These are phyloP conservation scores for Neofusicoccum parvum DNA, from an alignment of 2,329 filamentous ascomycete species.

Conservation along the genomic window DNA sequence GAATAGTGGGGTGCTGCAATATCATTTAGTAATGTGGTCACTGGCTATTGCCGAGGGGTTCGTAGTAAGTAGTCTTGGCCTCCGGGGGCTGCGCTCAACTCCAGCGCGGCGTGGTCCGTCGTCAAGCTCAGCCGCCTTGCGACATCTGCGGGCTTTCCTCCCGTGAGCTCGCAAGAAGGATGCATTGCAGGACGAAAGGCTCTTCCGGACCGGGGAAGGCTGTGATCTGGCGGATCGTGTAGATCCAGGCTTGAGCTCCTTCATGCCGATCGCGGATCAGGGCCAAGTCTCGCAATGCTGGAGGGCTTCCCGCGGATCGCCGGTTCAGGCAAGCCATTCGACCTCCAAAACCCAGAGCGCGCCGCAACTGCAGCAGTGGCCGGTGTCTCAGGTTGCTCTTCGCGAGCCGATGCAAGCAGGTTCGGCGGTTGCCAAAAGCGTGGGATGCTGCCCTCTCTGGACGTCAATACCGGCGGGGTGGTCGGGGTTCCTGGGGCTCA, in stretches of 20 bases:
- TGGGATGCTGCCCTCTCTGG: neutral
- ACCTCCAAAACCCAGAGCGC: neutral
- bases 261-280: neutral
- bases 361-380: neutral
- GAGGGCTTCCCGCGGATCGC: neutral
- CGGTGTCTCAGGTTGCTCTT: neutral
- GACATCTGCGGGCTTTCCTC: neutral
- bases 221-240: constrained; percentile 6
- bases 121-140: neutral
- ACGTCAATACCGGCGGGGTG: neutral
- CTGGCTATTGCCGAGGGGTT: neutral
- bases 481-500: neutral
- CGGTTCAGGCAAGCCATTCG: neutral
- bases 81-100: neutral
- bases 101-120: neutral
- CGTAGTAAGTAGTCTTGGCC: neutral
- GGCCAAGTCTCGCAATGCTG: neutral
- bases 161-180: neutral
- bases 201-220: neutral
- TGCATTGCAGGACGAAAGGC: neutral
- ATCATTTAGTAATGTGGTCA: neutral
- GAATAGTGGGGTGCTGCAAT: neutral
- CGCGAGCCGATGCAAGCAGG: neutral
- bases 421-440: neutral
- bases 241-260: constrained; percentile 1